Percentiles rank a stretch among this genome's conserved stretches.
These are phyloP conservation scores for Cyclotella cryptica DNA, from an alignment of 108 stramenopile species.

Conservation along the genomic window DNA sequence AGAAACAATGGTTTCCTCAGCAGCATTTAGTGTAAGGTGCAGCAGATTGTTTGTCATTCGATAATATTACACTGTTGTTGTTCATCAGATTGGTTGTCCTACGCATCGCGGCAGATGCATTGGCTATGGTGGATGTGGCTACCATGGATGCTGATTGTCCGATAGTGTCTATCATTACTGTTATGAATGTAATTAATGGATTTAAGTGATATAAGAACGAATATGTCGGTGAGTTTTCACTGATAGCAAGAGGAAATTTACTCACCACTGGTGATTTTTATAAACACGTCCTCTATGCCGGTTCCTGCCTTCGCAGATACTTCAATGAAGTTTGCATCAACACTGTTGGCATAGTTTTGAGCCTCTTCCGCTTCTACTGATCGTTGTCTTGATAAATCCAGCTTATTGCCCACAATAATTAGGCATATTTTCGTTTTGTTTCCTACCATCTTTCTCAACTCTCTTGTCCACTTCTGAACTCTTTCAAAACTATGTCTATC, in stretches of 20 bases:
- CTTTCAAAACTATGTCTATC: constrained; percentile 93
- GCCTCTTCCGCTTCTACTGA: constrained; percentile 30
- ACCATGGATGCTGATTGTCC: constrained; percentile 32
- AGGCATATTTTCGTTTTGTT: constrained; percentile 40
- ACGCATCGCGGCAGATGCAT: constrained; percentile 22
- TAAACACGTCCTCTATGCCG: constrained; percentile 35
- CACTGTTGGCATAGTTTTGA: constrained; percentile 22
- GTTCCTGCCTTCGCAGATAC: constrained; percentile 66
- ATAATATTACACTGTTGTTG: constrained; percentile 1
- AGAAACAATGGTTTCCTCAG: not conserved
- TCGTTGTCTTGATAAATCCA: constrained; percentile 42
- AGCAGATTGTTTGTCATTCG: not conserved
- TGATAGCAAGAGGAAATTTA: not conserved
- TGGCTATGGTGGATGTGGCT: constrained; percentile 19
- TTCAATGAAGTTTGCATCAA: constrained; percentile 81
- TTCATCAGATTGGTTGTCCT: not conserved
- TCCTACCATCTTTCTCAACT: constrained; percentile 70
- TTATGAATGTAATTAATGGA: not conserved
- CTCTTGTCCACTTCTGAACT: constrained; percentile 92
- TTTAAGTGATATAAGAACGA: not conserved
- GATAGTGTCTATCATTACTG: constrained; percentile 32
- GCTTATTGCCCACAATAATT: constrained; percentile 52
- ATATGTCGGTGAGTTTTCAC: not conserved
- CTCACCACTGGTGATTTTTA: constrained; percentile 33
- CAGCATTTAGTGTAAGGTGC: constrained; percentile 8